Conservation (phyloP, 768 basidiomycete species). For the Tephrocybe sp. region DNA sequence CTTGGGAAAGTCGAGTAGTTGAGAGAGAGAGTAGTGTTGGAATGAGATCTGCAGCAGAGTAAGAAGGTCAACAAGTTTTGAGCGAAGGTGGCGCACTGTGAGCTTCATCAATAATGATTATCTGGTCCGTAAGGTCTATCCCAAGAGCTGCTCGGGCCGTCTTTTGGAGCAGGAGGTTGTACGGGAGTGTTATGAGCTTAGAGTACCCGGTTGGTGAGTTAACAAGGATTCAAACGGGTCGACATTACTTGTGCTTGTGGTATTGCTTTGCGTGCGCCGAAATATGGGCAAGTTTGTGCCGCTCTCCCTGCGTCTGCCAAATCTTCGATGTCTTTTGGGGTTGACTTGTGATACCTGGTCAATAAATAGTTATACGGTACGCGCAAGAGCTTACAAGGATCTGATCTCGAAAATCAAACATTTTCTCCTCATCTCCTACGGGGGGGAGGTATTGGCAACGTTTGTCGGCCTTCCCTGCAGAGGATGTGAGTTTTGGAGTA, state of each 20-base stretch:
- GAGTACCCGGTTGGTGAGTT: background rate
- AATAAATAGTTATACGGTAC: background rate
- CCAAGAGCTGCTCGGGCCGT: constrained; percentile 84
- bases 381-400: constrained; percentile 59
- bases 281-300: constrained; percentile 85
- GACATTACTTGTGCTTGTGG: constrained; percentile 78
- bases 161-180: constrained; percentile 86
- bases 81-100: constrained; percentile 67
- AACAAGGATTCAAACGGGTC: background rate
- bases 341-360: constrained; percentile 50
- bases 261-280: constrained; percentile 85
- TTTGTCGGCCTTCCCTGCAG: constrained; percentile 58
- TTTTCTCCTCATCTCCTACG: constrained; percentile 60
- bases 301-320: constrained; percentile 72
- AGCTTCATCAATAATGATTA: constrained; percentile 94
- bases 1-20: constrained; percentile 60
- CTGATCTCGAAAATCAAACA: constrained; percentile 86
- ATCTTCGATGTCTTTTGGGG: constrained; percentile 94
- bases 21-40: constrained; percentile 88
- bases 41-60: constrained; percentile 64
- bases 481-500: background rate
- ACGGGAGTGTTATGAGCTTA: constrained; percentile 89
- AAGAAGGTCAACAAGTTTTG: background rate
- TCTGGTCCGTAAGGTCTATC: constrained; percentile 80
- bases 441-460: constrained; percentile 79